Evolutionary conservation across 2,329 filamentous ascomycete genomes (phyloP).

Genomic region (Fusarium fujikuroi): DNA sequence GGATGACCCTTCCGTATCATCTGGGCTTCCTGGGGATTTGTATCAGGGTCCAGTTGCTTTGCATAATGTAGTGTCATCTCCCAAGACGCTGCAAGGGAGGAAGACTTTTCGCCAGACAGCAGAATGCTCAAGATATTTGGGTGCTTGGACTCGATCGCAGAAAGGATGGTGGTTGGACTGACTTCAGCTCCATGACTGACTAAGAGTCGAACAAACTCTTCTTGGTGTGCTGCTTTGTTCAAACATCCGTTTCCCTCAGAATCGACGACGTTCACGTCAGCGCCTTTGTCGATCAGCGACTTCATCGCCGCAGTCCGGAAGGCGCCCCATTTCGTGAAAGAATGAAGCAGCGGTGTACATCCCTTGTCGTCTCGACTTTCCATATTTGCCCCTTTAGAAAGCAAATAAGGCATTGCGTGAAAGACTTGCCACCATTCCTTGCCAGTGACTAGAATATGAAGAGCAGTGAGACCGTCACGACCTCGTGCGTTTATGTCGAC

Average conservation of each 20-base stretch:
- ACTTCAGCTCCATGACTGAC: slow-evolving; percentile 22
- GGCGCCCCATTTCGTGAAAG: not conserved
- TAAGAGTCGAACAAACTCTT: slow-evolving; percentile 14
- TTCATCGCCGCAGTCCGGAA: not conserved
- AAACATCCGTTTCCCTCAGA: slow-evolving; percentile 1
- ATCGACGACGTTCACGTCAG: slow-evolving; percentile 23
- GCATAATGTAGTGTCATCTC: not conserved
- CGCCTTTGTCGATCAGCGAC: slow-evolving; percentile 15
- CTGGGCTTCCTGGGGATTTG: not conserved
- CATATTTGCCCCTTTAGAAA: slow-evolving; percentile 29
- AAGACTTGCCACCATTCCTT: slow-evolving; percentile 31
- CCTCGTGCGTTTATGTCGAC: slow-evolving; percentile 2
- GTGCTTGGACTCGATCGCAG: not conserved
- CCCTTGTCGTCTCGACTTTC: slow-evolving; percentile 5
- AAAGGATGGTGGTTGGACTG: not conserved
- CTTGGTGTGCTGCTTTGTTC: not conserved
- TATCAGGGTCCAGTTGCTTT: not conserved
- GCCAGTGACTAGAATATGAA: slow-evolving; percentile 18
- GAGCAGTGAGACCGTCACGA: not conserved
- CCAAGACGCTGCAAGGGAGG: not conserved
- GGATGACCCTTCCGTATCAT: slow-evolving; percentile 5
- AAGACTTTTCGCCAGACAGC: slow-evolving; percentile 4
- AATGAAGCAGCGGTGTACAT: slow-evolving; percentile 20
- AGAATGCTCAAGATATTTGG: slow-evolving; percentile 4
- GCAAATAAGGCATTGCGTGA: slow-evolving; percentile 31